Conservation (phyloP, 176 grass and related monocot genomes). For the Elymus sibiricus region DNA sequence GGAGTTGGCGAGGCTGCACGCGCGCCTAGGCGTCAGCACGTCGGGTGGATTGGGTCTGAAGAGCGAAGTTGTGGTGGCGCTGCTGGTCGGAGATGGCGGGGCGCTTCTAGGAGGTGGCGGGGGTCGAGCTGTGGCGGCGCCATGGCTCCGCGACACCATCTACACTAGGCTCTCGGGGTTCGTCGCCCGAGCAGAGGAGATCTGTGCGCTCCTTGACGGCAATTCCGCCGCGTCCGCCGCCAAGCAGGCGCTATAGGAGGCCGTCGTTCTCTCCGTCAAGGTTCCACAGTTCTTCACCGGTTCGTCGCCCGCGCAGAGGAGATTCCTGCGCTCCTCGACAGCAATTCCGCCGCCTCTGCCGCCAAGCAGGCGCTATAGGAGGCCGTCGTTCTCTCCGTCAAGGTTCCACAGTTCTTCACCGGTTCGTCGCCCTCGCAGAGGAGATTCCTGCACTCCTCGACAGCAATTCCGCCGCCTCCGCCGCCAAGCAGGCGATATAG, state of each 20-base stretch:
- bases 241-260: constrained; percentile 72
- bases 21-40: too few species aligned
- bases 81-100: too few species aligned
- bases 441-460: constrained; percentile 40
- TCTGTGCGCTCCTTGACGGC: constrained; percentile 32
- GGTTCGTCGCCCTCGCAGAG: constrained; percentile 4
- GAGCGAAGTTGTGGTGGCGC: too few species aligned
- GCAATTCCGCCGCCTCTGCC: not conserved
- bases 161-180: not conserved
- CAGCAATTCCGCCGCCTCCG: not conserved
- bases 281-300: constrained; percentile 71
- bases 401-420: constrained; percentile 68
- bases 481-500: constrained; percentile 69
- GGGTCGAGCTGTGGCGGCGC: too few species aligned
- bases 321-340: constrained; percentile 33
- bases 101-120: too few species aligned
- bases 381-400: constrained; percentile 59
- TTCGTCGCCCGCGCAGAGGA: not conserved
- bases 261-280: constrained; percentile 55
- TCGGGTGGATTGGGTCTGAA: too few species aligned
- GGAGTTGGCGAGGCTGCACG: too few species aligned
- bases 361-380: constrained; percentile 76
- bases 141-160: not conserved
- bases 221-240: not conserved
- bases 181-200: constrained; percentile 6